These are phyloP conservation scores for Vigna trinervia DNA, from an alignment of 306 rosid genomes.

Conservation along the genomic window DNA sequence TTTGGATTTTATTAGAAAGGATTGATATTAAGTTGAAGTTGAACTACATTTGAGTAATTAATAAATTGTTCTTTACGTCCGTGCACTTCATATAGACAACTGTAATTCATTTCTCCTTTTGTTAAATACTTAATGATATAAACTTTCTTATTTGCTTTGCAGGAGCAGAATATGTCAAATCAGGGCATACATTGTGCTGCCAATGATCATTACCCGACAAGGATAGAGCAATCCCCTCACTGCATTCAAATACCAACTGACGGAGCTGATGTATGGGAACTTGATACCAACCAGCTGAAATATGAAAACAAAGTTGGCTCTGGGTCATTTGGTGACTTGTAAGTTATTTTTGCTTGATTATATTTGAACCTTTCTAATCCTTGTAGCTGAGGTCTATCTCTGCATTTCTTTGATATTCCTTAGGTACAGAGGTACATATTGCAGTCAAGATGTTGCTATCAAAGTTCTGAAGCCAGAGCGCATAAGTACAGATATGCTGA, in stretches of 20 bases:
- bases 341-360: slow-evolving; percentile 56
- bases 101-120: slow-evolving; percentile 20
- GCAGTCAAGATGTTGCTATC: slow-evolving; percentile 97
- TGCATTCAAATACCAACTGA: slow-evolving; percentile 89
- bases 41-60: slow-evolving; percentile 10
- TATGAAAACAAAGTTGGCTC: slow-evolving; percentile 93
- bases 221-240: slow-evolving; percentile 55
- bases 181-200: slow-evolving; percentile 57
- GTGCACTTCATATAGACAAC: not conserved
- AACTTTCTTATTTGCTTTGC: slow-evolving; percentile 40
- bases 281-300: slow-evolving; percentile 80
- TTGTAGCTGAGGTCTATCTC: slow-evolving; percentile 51
- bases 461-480: slow-evolving; percentile 91
- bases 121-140: slow-evolving; percentile 35
- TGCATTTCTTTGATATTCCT: slow-evolving; percentile 43
- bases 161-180: slow-evolving; percentile 69
- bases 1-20: slow-evolving; percentile 12
- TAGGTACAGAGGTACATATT: slow-evolving; percentile 92
- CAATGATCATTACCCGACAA: slow-evolving; percentile 59
- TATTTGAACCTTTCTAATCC: slow-evolving; percentile 35
- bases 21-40: slow-evolving; percentile 19
- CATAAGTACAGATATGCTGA: slow-evolving; percentile 81
- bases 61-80: slow-evolving; percentile 28
- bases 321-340: slow-evolving; percentile 96
- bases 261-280: slow-evolving; percentile 98